A percentile compares a stretch with the other conserved stretches of the same genome.
Conservation (phyloP, 148 eudicot species). For the Polygonum aviculare region DNA sequence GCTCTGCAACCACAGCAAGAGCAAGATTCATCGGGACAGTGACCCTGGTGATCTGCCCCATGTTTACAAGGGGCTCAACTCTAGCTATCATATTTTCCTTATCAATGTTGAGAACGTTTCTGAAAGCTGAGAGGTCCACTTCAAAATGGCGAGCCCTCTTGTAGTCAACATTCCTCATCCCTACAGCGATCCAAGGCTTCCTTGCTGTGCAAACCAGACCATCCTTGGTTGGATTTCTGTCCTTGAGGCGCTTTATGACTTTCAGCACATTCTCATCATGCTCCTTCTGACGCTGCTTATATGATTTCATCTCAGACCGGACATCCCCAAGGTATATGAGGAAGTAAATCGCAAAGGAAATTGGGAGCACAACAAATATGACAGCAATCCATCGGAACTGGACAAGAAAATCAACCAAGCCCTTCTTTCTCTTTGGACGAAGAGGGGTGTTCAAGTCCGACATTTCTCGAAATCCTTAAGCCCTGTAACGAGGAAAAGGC, state of each 20-base stretch:
- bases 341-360: constrained; percentile 7
- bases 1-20: constrained; percentile 13
- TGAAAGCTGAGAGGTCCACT: constrained; percentile 13
- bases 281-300: constrained; percentile 13
- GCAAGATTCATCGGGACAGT: constrained; percentile 12
- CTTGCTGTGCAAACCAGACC: constrained; percentile 11
- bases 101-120: constrained; percentile 8
- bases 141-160: constrained; percentile 14
- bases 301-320: constrained; percentile 11
- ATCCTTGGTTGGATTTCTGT: constrained; percentile 8
- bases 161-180: constrained; percentile 15
- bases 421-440: constrained; percentile 13
- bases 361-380: constrained; percentile 10
- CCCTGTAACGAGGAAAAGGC: background rate
- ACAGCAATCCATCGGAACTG: constrained; percentile 14
- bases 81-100: constrained; percentile 9
- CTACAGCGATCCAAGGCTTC: constrained; percentile 10
- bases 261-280: constrained; percentile 9
- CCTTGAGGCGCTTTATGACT: constrained; percentile 6
- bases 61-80: constrained; percentile 13
- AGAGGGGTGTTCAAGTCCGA: constrained; percentile 11
- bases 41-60: constrained; percentile 14
- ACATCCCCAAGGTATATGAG: constrained; percentile 13
- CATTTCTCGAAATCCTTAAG: constrained; percentile 2
- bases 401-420: constrained; percentile 8